These are phyloP conservation scores for Talaromyces sp. DNA, from an alignment of 2,329 filamentous ascomycete species.

Conservation along the genomic window DNA sequence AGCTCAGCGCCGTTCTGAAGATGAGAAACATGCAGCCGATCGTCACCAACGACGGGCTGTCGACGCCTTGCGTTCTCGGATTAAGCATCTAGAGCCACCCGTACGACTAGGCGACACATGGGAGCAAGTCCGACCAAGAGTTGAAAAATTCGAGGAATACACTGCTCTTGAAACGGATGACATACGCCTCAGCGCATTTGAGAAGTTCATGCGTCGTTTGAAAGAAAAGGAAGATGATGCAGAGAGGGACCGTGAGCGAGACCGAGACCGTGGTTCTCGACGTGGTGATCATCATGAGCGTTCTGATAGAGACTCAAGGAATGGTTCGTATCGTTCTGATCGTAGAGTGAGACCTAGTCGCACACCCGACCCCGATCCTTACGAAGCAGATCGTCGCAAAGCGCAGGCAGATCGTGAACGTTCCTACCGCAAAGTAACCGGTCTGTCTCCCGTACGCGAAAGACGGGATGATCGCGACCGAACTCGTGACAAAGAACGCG, in stretches of 20 bases:
- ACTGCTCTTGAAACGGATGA: slow-evolving; percentile 80
- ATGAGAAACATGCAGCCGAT: slow-evolving; percentile 78
- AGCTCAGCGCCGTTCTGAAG: slow-evolving; percentile 75
- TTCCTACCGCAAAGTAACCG: slow-evolving; percentile 81
- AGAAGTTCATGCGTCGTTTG: slow-evolving; percentile 86
- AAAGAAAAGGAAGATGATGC: slow-evolving; percentile 84
- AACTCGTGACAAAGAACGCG: slow-evolving; percentile 40
- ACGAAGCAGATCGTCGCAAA: slow-evolving; percentile 91
- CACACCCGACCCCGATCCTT: slow-evolving; percentile 87
- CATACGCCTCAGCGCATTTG: slow-evolving; percentile 77
- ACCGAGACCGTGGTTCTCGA: slow-evolving; percentile 55
- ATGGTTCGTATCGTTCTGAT: slow-evolving; percentile 20
- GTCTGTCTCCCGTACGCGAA: slow-evolving; percentile 52
- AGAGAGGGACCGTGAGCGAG: slow-evolving; percentile 59
- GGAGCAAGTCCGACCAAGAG: slow-evolving; percentile 77
- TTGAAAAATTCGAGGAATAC: slow-evolving; percentile 82
- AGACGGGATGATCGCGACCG: slow-evolving; percentile 41
- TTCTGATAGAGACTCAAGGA: slow-evolving; percentile 20
- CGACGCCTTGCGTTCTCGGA: slow-evolving; percentile 77
- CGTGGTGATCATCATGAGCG: slow-evolving; percentile 32
- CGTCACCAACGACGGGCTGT: slow-evolving; percentile 80
- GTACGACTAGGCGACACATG: slow-evolving; percentile 76
- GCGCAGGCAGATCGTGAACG: slow-evolving; percentile 92
- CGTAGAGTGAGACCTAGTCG: slow-evolving; percentile 65
- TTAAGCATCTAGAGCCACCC: slow-evolving; percentile 88